Evolutionary conservation across 345 rosid genomes (phyloP).

Genomic region (Linum tenue): DNA sequence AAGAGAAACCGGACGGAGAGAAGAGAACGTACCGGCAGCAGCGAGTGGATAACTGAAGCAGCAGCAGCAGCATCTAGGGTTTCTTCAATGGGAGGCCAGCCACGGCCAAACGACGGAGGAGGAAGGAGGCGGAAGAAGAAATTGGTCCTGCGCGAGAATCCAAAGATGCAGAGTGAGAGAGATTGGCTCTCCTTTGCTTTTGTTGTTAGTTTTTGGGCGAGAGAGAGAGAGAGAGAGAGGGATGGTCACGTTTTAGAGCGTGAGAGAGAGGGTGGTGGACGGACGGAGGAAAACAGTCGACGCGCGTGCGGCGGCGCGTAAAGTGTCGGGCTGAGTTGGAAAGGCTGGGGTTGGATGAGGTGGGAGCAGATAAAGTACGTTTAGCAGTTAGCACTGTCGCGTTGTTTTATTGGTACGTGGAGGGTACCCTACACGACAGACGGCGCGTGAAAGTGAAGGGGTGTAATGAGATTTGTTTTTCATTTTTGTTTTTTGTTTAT

Average conservation of each 20-base stretch:
- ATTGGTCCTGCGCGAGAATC: conserved; percentile 19
- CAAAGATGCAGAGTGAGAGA: not conserved
- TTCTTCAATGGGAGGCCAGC: conserved; percentile 19
- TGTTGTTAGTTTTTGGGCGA: conserved; percentile 6
- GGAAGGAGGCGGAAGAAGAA: not conserved
- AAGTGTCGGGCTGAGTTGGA: conserved; percentile 11
- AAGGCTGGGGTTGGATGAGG: not conserved
- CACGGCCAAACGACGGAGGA: conserved; percentile 1
- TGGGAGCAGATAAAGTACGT: conserved; percentile 15
- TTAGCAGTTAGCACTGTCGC: conserved; percentile 3
- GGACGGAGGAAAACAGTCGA: not conserved
- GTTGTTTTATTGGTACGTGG: conserved; percentile 22
- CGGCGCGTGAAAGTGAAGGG: not conserved
- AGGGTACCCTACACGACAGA: not conserved
- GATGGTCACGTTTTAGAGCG: conserved; percentile 20
- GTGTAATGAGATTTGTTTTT: no score
- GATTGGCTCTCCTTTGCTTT: conserved; percentile 7
- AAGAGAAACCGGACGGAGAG: not conserved
- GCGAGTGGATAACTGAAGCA: conserved; percentile 19
- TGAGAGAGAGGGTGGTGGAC: not conserved
- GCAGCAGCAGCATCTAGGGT: conserved; percentile 40
- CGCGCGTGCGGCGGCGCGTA: conserved; percentile 22
- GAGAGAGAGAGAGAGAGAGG: conserved; percentile 2
- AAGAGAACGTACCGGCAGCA: conserved; percentile 16
- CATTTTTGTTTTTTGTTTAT: not conserved